Conservation (phyloP, 2,329 filamentous ascomycete genomes). For the Ophiostoma himal-ulmi region DNA sequence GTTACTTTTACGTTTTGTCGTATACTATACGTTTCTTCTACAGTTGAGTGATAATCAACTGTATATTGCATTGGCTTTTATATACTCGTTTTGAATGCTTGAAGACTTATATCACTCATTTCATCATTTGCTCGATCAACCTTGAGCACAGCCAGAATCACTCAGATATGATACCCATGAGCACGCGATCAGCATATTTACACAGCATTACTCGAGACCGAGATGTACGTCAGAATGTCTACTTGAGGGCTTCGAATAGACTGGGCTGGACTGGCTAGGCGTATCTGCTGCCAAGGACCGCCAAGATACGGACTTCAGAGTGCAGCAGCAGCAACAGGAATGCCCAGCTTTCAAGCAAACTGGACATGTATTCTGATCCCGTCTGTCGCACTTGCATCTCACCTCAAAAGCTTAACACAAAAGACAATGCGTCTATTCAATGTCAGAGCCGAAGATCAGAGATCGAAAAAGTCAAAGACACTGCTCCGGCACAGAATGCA, state of each 20-base stretch:
- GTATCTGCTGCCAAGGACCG: neutral
- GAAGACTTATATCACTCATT: neutral
- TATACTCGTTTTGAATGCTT: neutral
- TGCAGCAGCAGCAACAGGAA: neutral
- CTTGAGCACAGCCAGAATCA: neutral
- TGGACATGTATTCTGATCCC: neutral
- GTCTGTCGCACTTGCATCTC: neutral
- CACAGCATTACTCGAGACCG: neutral
- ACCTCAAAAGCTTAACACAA: neutral
- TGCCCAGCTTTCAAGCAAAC: neutral
- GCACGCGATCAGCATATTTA: neutral
- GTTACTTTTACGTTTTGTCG: neutral
- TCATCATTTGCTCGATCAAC: neutral
- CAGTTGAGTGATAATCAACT: neutral
- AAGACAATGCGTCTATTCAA: neutral
- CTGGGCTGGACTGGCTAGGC: conserved; percentile 1
- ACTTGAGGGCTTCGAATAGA: neutral
- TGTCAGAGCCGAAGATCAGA: neutral
- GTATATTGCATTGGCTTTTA: neutral
- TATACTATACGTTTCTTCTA: neutral
- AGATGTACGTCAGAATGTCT: neutral
- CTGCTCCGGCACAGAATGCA: neutral
- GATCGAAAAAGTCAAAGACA: neutral
- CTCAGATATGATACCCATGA: neutral
- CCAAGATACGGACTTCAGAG: neutral